phyloP scores from a whole-genome alignment of 2,329 filamentous ascomycete species.

The Cladophialophora psammophila region DNA sequence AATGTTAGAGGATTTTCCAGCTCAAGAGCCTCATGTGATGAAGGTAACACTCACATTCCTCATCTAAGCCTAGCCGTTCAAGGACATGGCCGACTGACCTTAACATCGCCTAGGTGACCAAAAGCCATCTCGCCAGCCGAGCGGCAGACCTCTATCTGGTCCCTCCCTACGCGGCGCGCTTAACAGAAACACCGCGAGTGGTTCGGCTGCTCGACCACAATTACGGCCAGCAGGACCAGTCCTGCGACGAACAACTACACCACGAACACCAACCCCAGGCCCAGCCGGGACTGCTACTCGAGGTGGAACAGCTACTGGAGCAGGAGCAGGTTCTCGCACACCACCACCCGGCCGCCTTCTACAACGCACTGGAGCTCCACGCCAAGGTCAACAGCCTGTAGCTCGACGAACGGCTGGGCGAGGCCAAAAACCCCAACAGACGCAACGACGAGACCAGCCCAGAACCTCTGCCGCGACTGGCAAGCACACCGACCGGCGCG shows the following conservation, averaged over 20 bases:
- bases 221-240: neutral
- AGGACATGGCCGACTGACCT: neutral
- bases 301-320: constrained; percentile 4
- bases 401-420: constrained; percentile 1
- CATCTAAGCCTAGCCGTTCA: neutral
- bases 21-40: constrained; percentile 11
- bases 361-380: constrained; percentile 25
- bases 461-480: neutral
- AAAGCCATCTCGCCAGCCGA: constrained; percentile 5
- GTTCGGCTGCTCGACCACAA: neutral
- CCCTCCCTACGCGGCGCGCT: neutral
- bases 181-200: constrained; percentile 3
- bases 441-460: constrained; percentile 1
- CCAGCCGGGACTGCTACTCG: neutral
- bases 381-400: constrained; percentile 5
- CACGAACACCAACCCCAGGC: neutral
- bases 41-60: constrained; percentile 20
- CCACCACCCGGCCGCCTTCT: constrained; percentile 18
- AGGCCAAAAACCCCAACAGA: constrained; percentile 1
- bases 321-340: constrained; percentile 1
- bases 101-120: constrained; percentile 1
- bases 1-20: constrained; percentile 25
- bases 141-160: constrained; percentile 5
- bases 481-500: constrained; percentile 20
- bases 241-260: constrained; percentile 11